Evolutionary conservation across 805 yeast species (phyloP).

Genomic region (Saturnispora quitensis): DNA sequence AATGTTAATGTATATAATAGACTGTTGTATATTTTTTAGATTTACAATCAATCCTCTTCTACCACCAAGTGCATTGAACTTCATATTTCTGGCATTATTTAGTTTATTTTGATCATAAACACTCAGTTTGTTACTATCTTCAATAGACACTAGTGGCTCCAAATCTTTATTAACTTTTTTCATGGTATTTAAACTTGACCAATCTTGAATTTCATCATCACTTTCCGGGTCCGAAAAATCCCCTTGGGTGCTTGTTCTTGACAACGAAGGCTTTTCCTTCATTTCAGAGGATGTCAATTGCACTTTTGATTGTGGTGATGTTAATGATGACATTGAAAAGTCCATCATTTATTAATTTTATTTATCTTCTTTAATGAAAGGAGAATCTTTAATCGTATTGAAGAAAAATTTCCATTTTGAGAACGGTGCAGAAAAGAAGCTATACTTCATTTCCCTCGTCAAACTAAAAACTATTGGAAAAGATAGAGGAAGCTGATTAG

Average conservation of each 20-base stretch:
- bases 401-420: not conserved
- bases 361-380: not conserved
- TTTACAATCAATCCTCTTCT: constrained; percentile 35
- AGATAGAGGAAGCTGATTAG: not conserved
- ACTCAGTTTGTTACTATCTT: constrained; percentile 10
- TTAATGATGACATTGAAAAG: not conserved
- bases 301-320: not conserved
- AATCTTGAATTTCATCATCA: constrained; percentile 40
- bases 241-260: not conserved
- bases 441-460: not conserved
- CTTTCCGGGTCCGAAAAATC: constrained; percentile 21
- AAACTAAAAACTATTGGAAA: not conserved
- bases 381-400: not conserved
- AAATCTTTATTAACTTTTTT: constrained; percentile 82
- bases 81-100: constrained; percentile 48
- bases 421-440: not conserved
- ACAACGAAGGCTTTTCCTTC: not conserved
- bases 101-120: constrained; percentile 30
- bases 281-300: not conserved
- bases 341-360: not conserved
- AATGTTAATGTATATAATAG: constrained; percentile 19
- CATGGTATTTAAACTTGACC: constrained; percentile 35
- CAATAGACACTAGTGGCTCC: constrained; percentile 40
- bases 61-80: constrained; percentile 57
- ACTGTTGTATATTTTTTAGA: constrained; percentile 19